Conservation (phyloP, 306 rosid genomes). For the Cucumis melo region DNA sequence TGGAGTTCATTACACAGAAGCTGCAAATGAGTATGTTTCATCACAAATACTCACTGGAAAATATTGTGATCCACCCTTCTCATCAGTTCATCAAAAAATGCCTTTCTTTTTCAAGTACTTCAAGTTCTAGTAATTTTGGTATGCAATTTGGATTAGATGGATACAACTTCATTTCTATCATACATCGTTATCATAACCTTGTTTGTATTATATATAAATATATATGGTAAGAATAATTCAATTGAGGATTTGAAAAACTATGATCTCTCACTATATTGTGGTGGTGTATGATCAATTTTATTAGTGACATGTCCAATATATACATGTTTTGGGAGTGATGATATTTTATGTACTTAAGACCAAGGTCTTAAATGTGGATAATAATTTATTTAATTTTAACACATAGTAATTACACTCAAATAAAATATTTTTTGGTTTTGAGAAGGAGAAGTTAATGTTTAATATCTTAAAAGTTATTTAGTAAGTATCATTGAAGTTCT, state of each 20-base stretch:
- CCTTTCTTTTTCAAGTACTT: slow-evolving; percentile 52
- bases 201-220: not conserved
- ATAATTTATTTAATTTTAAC: too few species aligned
- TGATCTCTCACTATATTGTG: not conserved
- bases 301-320: too few species aligned
- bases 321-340: too few species aligned
- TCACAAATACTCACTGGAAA: slow-evolving; percentile 77
- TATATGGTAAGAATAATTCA: not conserved
- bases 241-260: not conserved
- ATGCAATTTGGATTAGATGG: not conserved
- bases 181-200: not conserved
- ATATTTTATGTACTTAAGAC: too few species aligned
- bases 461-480: too few species aligned
- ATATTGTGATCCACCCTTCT: slow-evolving; percentile 72
- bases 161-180: not conserved
- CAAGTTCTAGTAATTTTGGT: slow-evolving; percentile 27
- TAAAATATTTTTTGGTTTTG: too few species aligned
- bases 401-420: too few species aligned
- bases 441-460: too few species aligned
- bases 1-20: slow-evolving; percentile 83
- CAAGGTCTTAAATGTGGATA: too few species aligned
- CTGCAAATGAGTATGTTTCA: slow-evolving; percentile 65
- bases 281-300: too few species aligned
- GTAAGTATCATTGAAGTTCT: too few species aligned
- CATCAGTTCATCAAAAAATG: slow-evolving; percentile 47